Conservation (phyloP, 257 asterid genomes). For the Paraleonurus japonicus region DNA sequence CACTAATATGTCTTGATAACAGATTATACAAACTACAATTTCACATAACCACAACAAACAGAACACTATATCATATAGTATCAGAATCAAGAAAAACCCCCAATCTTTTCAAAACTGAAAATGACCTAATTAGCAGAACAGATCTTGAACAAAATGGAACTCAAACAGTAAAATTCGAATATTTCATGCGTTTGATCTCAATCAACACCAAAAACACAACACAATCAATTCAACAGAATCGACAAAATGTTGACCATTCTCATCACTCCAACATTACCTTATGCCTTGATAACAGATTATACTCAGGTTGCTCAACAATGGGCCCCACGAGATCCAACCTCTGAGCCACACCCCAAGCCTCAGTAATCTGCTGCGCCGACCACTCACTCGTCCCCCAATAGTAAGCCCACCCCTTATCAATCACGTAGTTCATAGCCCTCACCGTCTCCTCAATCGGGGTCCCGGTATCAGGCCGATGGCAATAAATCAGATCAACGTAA, state of each 20-base stretch:
- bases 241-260: not conserved
- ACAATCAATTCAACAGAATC: not conserved
- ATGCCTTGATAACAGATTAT: constrained; percentile 77
- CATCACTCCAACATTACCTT: constrained; percentile 55
- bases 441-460: constrained; percentile 97
- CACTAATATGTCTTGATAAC: no score
- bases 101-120: not conserved
- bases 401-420: constrained; percentile 96
- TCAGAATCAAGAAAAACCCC: not conserved
- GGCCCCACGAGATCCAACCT: constrained; percentile 94
- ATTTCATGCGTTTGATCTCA: not conserved
- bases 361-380: constrained; percentile 98
- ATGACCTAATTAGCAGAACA: not conserved
- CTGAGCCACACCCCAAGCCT: constrained; percentile 90
- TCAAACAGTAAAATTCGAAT: not conserved
- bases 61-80: not conserved
- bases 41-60: not conserved
- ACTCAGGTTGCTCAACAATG: constrained; percentile 96
- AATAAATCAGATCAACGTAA: constrained; percentile 74
- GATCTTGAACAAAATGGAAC: not conserved
- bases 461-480: constrained; percentile 77
- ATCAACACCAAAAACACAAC: not conserved
- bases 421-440: constrained; percentile 92
- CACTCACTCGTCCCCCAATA: constrained; percentile 99
- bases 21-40: not conserved